phyloP scores from a whole-genome alignment of 768 basidiomycete genomes.

The Phylloporus scabripes region DNA sequence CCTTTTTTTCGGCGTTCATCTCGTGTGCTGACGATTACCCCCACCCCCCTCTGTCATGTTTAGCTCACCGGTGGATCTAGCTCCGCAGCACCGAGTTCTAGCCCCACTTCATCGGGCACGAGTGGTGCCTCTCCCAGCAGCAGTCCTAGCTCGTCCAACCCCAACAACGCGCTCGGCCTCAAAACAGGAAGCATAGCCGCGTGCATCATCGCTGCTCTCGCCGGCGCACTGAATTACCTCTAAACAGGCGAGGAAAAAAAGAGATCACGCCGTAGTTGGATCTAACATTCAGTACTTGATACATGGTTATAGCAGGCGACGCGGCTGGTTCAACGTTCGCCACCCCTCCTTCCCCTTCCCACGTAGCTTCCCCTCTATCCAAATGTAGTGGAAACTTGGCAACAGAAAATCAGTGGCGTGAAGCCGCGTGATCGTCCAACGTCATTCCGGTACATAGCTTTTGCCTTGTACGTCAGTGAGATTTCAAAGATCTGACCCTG shows the following conservation, averaged over 20 bases:
- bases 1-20: too few species aligned
- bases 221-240: slow-evolving; percentile 9
- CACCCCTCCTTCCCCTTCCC: too few species aligned
- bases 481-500: neutral
- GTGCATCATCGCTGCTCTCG: slow-evolving; percentile 8
- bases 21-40: neutral
- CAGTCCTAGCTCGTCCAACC: neutral
- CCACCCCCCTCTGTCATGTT: neutral
- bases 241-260: neutral
- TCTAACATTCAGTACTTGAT: too few species aligned
- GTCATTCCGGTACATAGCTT: neutral
- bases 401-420: neutral
- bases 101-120: neutral
- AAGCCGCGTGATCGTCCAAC: neutral
- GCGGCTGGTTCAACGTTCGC: too few species aligned
- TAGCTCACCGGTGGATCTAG: slow-evolving; percentile 13
- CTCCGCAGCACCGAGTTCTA: neutral
- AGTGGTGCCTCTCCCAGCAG: neutral
- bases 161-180: slow-evolving; percentile 4
- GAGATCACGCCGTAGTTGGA: neutral
- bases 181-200: neutral
- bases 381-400: neutral
- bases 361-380: too few species aligned
- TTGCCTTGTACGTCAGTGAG: neutral
- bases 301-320: too few species aligned